A percentile compares a stretch with the other conserved stretches of the same genome.
Evolutionary conservation across 1,284 basidiomycete genomes (phyloP).

Genomic region (Agaricales sp.): DNA sequence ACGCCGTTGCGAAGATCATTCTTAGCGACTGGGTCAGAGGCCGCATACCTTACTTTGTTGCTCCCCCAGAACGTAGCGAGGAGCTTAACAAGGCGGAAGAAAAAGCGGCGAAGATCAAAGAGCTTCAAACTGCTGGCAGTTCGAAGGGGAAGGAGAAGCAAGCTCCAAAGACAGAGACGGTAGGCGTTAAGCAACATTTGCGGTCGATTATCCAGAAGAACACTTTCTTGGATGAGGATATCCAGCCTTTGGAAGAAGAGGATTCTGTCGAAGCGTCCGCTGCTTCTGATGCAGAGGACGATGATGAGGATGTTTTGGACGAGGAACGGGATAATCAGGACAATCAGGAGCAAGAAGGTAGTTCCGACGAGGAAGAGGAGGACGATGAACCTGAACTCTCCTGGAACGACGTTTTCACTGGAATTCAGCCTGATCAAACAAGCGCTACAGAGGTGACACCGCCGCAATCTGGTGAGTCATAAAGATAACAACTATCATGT

Average conservation of each 20-base stretch:
- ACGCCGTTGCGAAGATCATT: conserved; percentile 91
- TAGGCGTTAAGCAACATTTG: conserved; percentile 65
- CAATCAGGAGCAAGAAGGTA: conserved; percentile 16
- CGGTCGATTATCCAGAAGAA: conserved; percentile 80
- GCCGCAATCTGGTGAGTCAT: background rate
- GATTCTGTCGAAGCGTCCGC: conserved; percentile 18
- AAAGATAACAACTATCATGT: conserved; percentile 19
- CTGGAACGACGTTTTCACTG: conserved; percentile 63
- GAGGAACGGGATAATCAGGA: conserved; percentile 19
- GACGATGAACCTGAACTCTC: conserved; percentile 33
- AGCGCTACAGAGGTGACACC: conserved; percentile 6
- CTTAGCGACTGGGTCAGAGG: conserved; percentile 98
- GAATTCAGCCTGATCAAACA: conserved; percentile 22
- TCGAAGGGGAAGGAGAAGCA: conserved; percentile 20
- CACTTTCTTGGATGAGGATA: conserved; percentile 67
- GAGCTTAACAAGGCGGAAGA: conserved; percentile 57
- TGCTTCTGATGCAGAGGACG: conserved; percentile 18
- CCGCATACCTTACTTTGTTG: conserved; percentile 83
- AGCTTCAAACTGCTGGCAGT: conserved; percentile 20
- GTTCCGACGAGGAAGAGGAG: conserved; percentile 11
- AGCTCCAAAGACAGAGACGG: conserved; percentile 24
- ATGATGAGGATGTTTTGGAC: conserved; percentile 21
- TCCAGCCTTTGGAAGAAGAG: conserved; percentile 47
- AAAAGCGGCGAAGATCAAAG: conserved; percentile 34
- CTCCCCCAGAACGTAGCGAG: conserved; percentile 67